phyloP scores from a whole-genome alignment of 768 basidiomycete species.

The Lentinula detonsa region DNA sequence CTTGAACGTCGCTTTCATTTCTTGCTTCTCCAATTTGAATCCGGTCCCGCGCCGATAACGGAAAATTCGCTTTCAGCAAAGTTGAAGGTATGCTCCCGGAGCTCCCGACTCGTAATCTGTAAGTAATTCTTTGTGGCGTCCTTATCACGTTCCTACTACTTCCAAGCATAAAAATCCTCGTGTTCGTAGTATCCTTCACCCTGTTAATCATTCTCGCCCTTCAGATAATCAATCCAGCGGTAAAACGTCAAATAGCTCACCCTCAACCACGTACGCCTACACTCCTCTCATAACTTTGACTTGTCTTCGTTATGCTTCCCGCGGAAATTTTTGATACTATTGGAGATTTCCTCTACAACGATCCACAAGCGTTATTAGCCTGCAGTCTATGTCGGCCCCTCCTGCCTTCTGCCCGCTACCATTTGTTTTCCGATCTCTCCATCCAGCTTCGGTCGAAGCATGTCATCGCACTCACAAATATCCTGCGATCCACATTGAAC shows the following conservation, averaged over 20 bases:
- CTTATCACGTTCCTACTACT: background rate
- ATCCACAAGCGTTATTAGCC: background rate
- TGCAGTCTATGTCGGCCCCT: slow-evolving; percentile 5
- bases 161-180: background rate
- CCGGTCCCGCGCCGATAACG: background rate
- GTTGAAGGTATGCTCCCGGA: background rate
- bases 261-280: background rate
- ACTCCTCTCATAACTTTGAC: background rate
- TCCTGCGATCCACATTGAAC: slow-evolving; percentile 4
- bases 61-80: background rate
- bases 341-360: slow-evolving; percentile 4
- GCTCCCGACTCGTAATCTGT: background rate
- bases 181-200: background rate
- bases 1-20: background rate
- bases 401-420: slow-evolving; percentile 3
- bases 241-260: background rate
- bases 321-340: slow-evolving; percentile 8
- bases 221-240: background rate
- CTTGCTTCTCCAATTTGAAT: background rate
- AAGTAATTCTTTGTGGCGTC: slow-evolving; percentile 1
- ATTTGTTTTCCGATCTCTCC: slow-evolving; percentile 4
- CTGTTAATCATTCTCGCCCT: background rate
- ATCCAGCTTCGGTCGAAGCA: background rate
- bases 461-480: background rate
- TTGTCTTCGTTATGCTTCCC: background rate